phyloP scores from a whole-genome alignment of 2,329 filamentous ascomycete genomes.

The Oidium heveae region DNA sequence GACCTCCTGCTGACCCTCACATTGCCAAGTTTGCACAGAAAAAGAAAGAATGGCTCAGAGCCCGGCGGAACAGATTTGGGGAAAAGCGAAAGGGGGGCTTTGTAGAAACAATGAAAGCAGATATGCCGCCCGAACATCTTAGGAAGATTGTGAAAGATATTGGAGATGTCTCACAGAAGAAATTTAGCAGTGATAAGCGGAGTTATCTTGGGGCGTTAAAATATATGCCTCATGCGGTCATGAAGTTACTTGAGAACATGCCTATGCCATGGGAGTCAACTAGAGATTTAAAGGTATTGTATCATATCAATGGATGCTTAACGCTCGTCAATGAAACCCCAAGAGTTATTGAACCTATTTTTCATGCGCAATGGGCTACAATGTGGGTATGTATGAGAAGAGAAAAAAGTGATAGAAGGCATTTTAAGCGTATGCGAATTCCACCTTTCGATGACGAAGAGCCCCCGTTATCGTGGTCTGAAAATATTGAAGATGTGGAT shows the following conservation, averaged over 20 bases:
- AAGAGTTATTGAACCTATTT: conserved; percentile 89
- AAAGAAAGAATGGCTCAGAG: conserved; percentile 94
- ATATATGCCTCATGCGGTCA: conserved; percentile 95
- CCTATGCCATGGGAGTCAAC: conserved; percentile 98
- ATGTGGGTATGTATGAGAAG: conserved; percentile 99
- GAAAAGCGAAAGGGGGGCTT: conserved; percentile 95
- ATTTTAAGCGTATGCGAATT: conserved; percentile 98
- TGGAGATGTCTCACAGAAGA: conserved; percentile 96
- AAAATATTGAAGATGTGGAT: conserved; percentile 97
- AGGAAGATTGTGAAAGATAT: conserved; percentile 98
- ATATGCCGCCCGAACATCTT: conserved; percentile 95
- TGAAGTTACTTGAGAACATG: conserved; percentile 98
- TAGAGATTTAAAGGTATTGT: conserved; percentile 88
- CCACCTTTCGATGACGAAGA: conserved; percentile 98
- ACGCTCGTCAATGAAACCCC: conserved; percentile 93
- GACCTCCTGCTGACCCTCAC: conserved; percentile 56
- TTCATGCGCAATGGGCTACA: conserved; percentile 94
- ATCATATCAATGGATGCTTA: conserved; percentile 92
- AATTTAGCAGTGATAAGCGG: conserved; percentile 94
- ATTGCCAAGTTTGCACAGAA: conserved; percentile 92
- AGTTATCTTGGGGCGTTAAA: conserved; percentile 93
- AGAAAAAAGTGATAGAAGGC: conserved; percentile 81
- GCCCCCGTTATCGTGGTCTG: conserved; percentile 88
- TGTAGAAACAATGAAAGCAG: conserved; percentile 91
- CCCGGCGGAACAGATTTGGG: conserved; percentile 74